Evolutionary conservation across 345 rosid species (phyloP).

Genomic region (Melastoma malabathricum): DNA sequence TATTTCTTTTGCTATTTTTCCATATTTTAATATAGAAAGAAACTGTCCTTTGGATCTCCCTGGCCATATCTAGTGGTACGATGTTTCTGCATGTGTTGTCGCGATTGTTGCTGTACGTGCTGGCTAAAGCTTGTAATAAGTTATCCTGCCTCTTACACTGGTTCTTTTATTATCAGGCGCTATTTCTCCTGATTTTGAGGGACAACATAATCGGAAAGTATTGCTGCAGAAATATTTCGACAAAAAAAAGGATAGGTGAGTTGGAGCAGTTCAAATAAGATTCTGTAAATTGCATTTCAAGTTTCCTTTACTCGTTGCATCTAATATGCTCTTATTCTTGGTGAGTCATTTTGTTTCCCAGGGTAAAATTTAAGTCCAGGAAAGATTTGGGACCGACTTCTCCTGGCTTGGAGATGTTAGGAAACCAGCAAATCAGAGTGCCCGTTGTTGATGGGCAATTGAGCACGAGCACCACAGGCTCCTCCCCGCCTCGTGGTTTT

Average conservation of each 20-base stretch:
- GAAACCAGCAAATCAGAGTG: conserved; percentile 32
- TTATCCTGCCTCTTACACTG: no score
- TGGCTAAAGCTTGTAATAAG: no score
- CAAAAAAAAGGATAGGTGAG: conserved; percentile 74
- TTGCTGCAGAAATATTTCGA: conserved; percentile 63
- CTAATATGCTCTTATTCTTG: not conserved
- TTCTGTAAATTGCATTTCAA: no score
- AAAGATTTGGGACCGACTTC: conserved; percentile 37
- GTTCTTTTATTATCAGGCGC: not conserved
- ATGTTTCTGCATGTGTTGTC: no score
- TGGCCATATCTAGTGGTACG: no score
- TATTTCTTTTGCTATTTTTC: no score
- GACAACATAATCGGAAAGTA: conserved; percentile 51
- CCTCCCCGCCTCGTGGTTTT: conserved; percentile 31
- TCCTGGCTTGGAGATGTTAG: conserved; percentile 41
- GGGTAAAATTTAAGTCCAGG: conserved; percentile 52
- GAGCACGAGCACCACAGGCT: conserved; percentile 18
- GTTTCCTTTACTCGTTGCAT: not conserved
- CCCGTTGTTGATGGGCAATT: conserved; percentile 37
- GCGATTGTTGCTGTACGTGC: no score
- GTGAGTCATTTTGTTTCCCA: conserved; percentile 7
- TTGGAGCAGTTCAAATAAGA: not conserved
- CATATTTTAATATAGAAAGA: no score
- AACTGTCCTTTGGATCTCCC: no score
- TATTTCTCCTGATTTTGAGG: conserved; percentile 42